These are phyloP conservation scores for Geotrichum fermentans DNA, from an alignment of 1,139 yeast species.

Conservation along the genomic window DNA sequence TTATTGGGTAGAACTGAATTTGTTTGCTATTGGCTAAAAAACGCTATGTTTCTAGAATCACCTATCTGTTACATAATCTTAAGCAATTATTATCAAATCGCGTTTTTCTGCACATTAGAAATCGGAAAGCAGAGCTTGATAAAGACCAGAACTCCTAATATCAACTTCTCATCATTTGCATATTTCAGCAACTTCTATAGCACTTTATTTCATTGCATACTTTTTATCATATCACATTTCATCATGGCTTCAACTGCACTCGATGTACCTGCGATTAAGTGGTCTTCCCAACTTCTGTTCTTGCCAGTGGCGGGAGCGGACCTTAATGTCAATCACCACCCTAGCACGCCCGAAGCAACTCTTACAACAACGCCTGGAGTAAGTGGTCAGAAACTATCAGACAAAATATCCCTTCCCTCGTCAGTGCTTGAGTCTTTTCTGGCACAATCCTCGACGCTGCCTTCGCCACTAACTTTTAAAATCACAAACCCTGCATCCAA, in stretches of 20 bases:
- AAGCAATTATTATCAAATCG: too few relatives aligned
- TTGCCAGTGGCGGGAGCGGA: constrained; percentile 13
- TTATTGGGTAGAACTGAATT: too few relatives aligned
- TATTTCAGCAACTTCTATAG: background rate
- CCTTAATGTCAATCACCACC: background rate
- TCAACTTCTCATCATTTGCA: background rate
- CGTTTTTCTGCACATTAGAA: too few relatives aligned
- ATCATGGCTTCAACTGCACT: constrained; percentile 7
- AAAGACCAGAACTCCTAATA: too few relatives aligned
- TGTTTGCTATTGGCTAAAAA: too few relatives aligned
- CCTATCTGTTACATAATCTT: too few relatives aligned
- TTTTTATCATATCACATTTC: too few relatives aligned
- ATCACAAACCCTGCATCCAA: constrained; percentile 28
- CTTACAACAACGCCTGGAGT: background rate
- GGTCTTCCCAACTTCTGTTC: constrained; percentile 18
- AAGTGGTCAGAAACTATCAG: constrained; percentile 19
- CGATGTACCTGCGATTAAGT: constrained; percentile 3
- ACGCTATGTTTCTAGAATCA: too few relatives aligned
- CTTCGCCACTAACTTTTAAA: constrained; percentile 39
- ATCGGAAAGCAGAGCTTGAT: too few relatives aligned
- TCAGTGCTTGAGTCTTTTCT: constrained; percentile 30
- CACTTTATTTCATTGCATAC: too few relatives aligned
- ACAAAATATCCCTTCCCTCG: constrained; percentile 36
- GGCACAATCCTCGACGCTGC: constrained; percentile 27
- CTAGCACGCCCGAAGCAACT: background rate